Base-by-base conservation (phyloP, 2,329 filamentous ascomycete species). In the Sclerotinia minor region DNA sequence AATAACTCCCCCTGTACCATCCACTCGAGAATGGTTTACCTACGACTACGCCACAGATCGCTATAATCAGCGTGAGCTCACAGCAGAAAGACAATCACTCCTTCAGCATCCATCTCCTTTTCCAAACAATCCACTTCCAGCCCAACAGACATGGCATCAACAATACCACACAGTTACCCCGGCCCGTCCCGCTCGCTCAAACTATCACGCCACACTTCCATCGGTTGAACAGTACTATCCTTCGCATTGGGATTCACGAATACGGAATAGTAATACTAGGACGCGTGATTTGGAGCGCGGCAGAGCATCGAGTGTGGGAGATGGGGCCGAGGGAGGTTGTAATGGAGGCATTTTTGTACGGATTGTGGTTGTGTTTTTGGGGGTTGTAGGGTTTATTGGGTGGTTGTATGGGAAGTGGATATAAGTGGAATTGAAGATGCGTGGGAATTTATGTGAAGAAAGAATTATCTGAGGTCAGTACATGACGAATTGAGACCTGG, bases 191-290 rank as follows among this genome's bases (percentile, higher is more conserved):
- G 8, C 44, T 24, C 58, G 58, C n/a, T 49, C 45, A 26, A 50
- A 24, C 3, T 50, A 61, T 13, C 59, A 38, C 11, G 45, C n/a
- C 5, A 13, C 45, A 2, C 29, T 61, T 9, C 59, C 59, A 0
- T 61, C 59, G 2, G 59, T 61, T 6, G 59, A 61, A 26, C 21
- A 29, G 7, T 61, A 61, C 5, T 45, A 61, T 50, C 59, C 45
- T 11, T 49, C 59, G 15, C 45, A 61, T 50, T 61, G 59, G 59
- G 59, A 61, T 21, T 45, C 59, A 50, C 29, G 59, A n/a, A 50
- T 61, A 35, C 29, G 15, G 3, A 38, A 50, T 13, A 61, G 13
- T 17, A 50, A 50, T 50, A 6, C n/a, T n/a, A 35, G 45, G 29
- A 26, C 21, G 6, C 21, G 26, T 19, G 59, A 61, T 61, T 50